Percentiles rank a stretch among this genome's conserved stretches.
Conservation (phyloP, 306 rosid species). For the Citrullus mucosospermus region DNA sequence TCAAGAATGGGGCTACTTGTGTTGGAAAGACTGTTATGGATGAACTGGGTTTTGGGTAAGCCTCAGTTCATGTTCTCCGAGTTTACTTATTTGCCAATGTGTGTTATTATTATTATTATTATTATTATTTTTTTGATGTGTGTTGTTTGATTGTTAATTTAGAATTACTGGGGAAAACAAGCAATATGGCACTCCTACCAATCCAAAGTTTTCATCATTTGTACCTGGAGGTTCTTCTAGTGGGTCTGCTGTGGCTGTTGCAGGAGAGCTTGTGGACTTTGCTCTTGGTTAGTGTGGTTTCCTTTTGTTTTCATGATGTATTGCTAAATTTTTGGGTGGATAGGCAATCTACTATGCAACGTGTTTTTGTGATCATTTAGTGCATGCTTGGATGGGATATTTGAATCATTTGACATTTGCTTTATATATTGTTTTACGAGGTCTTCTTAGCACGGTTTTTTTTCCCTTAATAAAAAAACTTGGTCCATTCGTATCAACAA, state of each 20-base stretch:
- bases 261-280: constrained; percentile 55
- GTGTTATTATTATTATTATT: no score
- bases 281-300: constrained; percentile 37
- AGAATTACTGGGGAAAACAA: constrained; percentile 59
- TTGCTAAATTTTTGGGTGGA: background rate
- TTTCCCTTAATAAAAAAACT: no score
- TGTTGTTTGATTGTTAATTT: constrained; percentile 4
- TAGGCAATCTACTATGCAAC: background rate
- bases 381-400: background rate
- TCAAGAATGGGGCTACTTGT: constrained; percentile 52
- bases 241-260: constrained; percentile 77
- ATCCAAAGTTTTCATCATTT: constrained; percentile 36
- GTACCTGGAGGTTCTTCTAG: constrained; percentile 67
- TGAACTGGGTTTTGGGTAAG: constrained; percentile 57
- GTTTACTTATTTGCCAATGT: background rate
- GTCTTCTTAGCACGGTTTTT: background rate
- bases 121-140: background rate
- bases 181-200: constrained; percentile 56
- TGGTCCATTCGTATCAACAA: no score
- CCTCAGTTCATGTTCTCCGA: background rate
- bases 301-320: background rate
- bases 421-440: background rate
- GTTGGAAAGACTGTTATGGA: constrained; percentile 67
- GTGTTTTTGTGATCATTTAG: background rate
- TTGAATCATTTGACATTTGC: background rate